Conservation (phyloP, 129 eudicot species). For the Logfia minima region DNA sequence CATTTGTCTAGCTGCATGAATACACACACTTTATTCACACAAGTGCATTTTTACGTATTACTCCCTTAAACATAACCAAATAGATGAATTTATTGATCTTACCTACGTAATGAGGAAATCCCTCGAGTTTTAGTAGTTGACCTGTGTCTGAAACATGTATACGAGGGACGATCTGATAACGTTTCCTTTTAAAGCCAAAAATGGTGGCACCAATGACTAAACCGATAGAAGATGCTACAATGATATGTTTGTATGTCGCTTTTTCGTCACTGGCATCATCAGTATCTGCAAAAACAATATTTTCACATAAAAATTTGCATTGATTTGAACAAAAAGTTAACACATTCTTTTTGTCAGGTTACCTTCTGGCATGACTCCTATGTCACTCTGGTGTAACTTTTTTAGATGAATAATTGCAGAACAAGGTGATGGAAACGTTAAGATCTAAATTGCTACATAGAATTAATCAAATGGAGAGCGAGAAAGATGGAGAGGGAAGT, state of each 20-base stretch:
- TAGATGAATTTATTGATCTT: conserved; percentile 18
- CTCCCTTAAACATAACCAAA: neutral
- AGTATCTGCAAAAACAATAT: conserved; percentile 25
- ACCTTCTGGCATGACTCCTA: conserved; percentile 26
- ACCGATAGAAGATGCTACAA: conserved; percentile 78
- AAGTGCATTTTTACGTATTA: neutral
- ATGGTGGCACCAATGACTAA: conserved; percentile 63
- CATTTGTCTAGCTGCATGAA: conserved; percentile 82
- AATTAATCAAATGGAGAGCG: conserved; percentile 36
- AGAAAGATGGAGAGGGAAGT: conserved; percentile 38
- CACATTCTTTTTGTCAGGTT: neutral
- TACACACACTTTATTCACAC: neutral
- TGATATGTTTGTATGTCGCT: conserved; percentile 52
- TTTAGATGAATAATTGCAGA: conserved; percentile 22
- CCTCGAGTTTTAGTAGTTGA: conserved; percentile 65
- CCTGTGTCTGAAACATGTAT: conserved; percentile 54
- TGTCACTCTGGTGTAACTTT: neutral
- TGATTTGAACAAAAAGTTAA: neutral
- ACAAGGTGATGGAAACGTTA: conserved; percentile 19
- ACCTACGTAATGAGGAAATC: conserved; percentile 95
- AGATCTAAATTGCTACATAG: conserved; percentile 29
- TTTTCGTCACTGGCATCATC: conserved; percentile 29
- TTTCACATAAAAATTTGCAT: neutral
- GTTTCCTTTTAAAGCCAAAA: conserved; percentile 49
- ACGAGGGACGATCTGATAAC: conserved; percentile 54